Conservation (phyloP, 2,329 filamentous ascomycete genomes). For the Nemania diffusa region DNA sequence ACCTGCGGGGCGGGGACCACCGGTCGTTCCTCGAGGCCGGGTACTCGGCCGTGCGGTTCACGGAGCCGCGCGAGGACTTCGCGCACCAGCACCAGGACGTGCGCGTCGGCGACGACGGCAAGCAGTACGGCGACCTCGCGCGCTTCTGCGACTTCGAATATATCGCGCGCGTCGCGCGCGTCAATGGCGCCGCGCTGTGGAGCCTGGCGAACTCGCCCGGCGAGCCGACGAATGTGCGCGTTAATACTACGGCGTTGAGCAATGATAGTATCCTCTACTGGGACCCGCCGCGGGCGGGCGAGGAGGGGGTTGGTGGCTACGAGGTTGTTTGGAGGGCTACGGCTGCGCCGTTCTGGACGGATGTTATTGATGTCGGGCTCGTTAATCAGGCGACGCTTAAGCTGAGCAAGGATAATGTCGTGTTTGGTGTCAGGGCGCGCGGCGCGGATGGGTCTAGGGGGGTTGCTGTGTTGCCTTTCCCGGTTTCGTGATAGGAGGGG, state of each 20-base stretch:
- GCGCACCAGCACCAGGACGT: slow-evolving; percentile 67
- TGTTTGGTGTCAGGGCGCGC: slow-evolving; percentile 63
- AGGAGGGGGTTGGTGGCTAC: slow-evolving; percentile 56
- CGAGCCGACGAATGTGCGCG: slow-evolving; percentile 59
- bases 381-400: slow-evolving; percentile 57
- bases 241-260: slow-evolving; percentile 57
- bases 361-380: slow-evolving; percentile 60
- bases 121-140: slow-evolving; percentile 64
- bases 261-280: slow-evolving; percentile 64
- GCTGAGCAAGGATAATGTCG: slow-evolving; percentile 67
- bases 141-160: slow-evolving; percentile 68
- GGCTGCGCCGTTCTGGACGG: slow-evolving; percentile 61
- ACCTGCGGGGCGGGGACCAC: slow-evolving; percentile 67
- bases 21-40: slow-evolving; percentile 64
- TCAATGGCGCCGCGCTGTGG: slow-evolving; percentile 66
- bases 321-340: slow-evolving; percentile 67
- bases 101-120: slow-evolving; percentile 56
- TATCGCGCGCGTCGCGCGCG: slow-evolving; percentile 62
- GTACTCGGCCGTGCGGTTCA: slow-evolving; percentile 65
- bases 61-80: slow-evolving; percentile 67
- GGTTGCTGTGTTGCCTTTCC: slow-evolving; percentile 48
- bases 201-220: slow-evolving; percentile 63
- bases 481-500: slow-evolving; percentile 18
- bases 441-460: slow-evolving; percentile 44
- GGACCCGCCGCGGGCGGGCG: slow-evolving; percentile 52